Evolutionary conservation across 176 grass and related monocot species (phyloP).

Genomic region (Triticum turgidum): DNA sequence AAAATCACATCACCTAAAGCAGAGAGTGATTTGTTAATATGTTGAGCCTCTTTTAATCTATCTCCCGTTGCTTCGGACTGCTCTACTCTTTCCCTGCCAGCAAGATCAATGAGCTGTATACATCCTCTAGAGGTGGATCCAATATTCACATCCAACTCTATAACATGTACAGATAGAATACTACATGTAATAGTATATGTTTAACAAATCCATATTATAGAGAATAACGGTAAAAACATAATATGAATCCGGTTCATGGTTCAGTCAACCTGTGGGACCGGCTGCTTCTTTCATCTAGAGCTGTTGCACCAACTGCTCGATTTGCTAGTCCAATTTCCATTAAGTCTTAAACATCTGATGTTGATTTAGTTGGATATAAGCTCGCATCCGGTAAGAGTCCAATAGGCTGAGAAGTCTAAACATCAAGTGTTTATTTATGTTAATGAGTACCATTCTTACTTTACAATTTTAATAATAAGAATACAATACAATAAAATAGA

Average conservation of each 20-base stretch:
- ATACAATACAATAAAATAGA: neutral
- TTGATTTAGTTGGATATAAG: slow-evolving; percentile 75
- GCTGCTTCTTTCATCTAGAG: slow-evolving; percentile 90
- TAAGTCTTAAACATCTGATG: slow-evolving; percentile 78
- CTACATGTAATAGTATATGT: slow-evolving; percentile 41
- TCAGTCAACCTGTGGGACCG: slow-evolving; percentile 75
- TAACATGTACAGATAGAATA: slow-evolving; percentile 83
- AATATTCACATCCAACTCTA: slow-evolving; percentile 80
- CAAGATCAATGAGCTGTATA: slow-evolving; percentile 88
- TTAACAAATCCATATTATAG: neutral
- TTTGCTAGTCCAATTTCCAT: slow-evolving; percentile 94
- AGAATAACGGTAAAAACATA: neutral
- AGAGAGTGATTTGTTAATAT: slow-evolving; percentile 93
- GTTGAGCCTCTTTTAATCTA: slow-evolving; percentile 77
- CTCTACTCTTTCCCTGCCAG: slow-evolving; percentile 81
- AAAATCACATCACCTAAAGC: slow-evolving; percentile 88
- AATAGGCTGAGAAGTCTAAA: slow-evolving; percentile 83
- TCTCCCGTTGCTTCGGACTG: slow-evolving; percentile 82
- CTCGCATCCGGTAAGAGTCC: slow-evolving; percentile 88
- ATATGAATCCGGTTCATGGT: neutral
- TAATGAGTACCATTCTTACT: slow-evolving; percentile 13
- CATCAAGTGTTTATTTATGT: slow-evolving; percentile 75
- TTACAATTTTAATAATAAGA: neutral
- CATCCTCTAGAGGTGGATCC: slow-evolving; percentile 82
- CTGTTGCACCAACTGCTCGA: slow-evolving; percentile 82